Evolutionary conservation across 495 filamentous ascomycete species (phyloP), one percentile per base, ranked within the genome.

Genomic region (Astrothelium subdiscretum): DNA sequence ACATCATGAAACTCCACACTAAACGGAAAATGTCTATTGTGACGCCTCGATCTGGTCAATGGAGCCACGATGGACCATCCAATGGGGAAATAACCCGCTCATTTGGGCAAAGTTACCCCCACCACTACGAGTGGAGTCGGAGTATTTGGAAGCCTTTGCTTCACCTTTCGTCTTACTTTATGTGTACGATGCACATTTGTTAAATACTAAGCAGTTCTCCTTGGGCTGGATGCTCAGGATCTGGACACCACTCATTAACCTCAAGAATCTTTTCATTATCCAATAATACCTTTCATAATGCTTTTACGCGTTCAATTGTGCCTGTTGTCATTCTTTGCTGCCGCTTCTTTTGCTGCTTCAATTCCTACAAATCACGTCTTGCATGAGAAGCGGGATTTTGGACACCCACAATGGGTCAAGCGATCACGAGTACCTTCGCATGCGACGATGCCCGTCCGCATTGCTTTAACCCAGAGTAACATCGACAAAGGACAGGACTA

Each of bases 381-480:
- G 15, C 63, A 65, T 42, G 62, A 63, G 43, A 63, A 63, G 24
- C 62, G 62, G 4, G 32, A 43, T n/a, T 58, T 38, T 31, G 11
- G 22, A 3, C 62, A 57, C 31, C 35, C 51, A 11, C 51, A 35
- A 59, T 63, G 62, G 62, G 42, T 26, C 4, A 63, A 63, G 32
- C 51, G 32, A 11, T 57, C 26, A 0, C 15, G 62, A 20, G 54
- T 31, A 26, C 26, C 43, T 11, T 31, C 62, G 5, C 54, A 65
- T 42, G 44, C 60, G 20, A 64, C 59, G 40, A 59, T 67, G 48
- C 65, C 65, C 4, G 59, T 67, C 20, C 59, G 59, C 11, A 64
- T 64, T 29, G 62, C 31, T 13, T 51, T 65, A 12, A 38, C 59
- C 2, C 63, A 65, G 51, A 58, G 42, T 22, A 62, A 62, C 32